Conservation (phyloP, 331 rosid species). For the Prunus yedoensis region DNA sequence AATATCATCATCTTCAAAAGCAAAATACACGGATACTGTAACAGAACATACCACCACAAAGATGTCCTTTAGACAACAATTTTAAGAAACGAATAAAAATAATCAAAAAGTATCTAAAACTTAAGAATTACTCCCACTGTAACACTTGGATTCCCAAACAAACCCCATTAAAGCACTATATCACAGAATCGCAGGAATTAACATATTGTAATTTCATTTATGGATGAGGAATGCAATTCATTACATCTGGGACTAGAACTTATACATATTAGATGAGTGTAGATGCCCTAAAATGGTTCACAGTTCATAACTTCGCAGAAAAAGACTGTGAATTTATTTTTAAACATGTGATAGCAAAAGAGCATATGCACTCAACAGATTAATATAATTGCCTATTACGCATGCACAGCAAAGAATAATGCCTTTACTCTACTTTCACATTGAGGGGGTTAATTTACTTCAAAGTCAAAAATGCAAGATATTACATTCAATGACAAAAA, state of each 20-base stretch:
- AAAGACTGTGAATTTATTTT: neutral
- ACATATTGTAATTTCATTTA: neutral
- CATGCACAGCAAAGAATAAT: neutral
- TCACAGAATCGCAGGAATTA: neutral
- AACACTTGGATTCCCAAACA: neutral
- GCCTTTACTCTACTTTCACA: neutral
- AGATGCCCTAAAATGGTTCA: too few species aligned
- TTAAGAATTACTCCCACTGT: neutral
- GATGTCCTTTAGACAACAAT: constrained; percentile 21
- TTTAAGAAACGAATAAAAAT: constrained; percentile 10
- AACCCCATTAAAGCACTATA: neutral
- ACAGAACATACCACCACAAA: constrained; percentile 33
- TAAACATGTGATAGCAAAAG: neutral
- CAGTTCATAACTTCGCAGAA: too few species aligned
- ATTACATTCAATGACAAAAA: neutral
- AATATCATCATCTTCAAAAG: constrained; percentile 76
- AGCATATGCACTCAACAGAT: neutral
- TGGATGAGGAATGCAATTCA: constrained; percentile 4
- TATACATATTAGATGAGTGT: neutral
- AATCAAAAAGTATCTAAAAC: neutral
- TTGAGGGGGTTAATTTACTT: neutral
- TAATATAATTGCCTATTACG: neutral
- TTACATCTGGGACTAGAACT: neutral
- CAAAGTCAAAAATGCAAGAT: neutral
- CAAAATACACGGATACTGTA: constrained; percentile 96